Conservation (phyloP, 1,139 yeast genomes). For the Sporopachydermia cereana region DNA sequence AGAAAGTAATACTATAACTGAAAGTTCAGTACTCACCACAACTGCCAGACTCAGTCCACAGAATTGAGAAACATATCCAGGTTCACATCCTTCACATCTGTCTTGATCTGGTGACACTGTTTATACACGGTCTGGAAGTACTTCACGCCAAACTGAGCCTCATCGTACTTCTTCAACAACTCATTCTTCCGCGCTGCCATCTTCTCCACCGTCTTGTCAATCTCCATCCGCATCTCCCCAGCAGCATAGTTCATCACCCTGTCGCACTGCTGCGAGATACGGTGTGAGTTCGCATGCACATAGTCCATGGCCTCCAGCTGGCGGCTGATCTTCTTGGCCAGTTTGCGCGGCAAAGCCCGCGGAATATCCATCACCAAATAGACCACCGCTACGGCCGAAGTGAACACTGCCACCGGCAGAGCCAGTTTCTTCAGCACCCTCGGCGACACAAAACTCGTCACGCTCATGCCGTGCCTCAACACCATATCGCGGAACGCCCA, state of each 20-base stretch:
- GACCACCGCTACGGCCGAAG: constrained; percentile 46
- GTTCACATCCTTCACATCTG: constrained; percentile 37
- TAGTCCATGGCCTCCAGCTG: constrained; percentile 63
- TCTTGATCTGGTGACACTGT: constrained; percentile 36
- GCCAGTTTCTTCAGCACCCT: constrained; percentile 25
- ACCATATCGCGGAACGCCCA: constrained; percentile 13
- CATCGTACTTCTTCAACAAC: constrained; percentile 39
- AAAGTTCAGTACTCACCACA: no score
- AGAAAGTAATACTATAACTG: no score
- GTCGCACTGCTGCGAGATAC: constrained; percentile 75
- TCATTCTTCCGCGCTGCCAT: constrained; percentile 49
- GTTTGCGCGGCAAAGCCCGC: constrained; percentile 74
- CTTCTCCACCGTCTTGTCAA: constrained; percentile 60
- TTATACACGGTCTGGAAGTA: constrained; percentile 48
- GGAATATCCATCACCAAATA: constrained; percentile 76
- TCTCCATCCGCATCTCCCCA: constrained; percentile 67
- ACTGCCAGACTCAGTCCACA: background rate
- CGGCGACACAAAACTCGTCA: constrained; percentile 17
- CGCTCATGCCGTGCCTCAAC: constrained; percentile 12
- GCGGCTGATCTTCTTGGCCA: constrained; percentile 56
- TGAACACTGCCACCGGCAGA: constrained; percentile 38
- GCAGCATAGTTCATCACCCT: constrained; percentile 74
- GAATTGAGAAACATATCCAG: constrained; percentile 32
- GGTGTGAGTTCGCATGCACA: constrained; percentile 60
- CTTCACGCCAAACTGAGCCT: constrained; percentile 42